Percentiles rank a stretch among this genome's conserved stretches.
Evolutionary conservation across 2,329 filamentous ascomycete species (phyloP).

Genomic region (Nigrospora sphaerica): DNA sequence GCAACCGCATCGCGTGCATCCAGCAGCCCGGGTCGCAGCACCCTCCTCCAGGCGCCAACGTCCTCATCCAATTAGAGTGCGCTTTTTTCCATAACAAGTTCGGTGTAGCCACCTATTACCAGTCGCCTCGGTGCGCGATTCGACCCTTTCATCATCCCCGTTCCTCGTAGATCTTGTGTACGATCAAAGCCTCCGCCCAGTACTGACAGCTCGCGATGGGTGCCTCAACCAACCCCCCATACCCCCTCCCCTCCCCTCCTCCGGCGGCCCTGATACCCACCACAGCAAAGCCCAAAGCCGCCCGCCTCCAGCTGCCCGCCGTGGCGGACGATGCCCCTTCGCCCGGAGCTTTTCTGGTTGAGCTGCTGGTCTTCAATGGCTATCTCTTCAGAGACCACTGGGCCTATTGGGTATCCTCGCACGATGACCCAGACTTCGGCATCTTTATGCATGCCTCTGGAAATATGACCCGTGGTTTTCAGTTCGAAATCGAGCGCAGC

Average conservation of each 20-base stretch:
- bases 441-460: conserved; percentile 22
- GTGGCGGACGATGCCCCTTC: conserved; percentile 7
- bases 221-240: no score
- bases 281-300: background rate
- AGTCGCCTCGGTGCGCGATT: no score
- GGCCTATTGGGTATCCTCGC: conserved; percentile 22
- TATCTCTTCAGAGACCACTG: conserved; percentile 27
- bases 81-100: no score
- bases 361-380: conserved; percentile 23
- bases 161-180: no score
- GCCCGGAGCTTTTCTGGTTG: conserved; percentile 14
- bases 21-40: no score
- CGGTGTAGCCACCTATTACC: no score
- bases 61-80: no score
- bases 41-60: no score
- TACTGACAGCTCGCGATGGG: no score
- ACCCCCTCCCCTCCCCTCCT: background rate
- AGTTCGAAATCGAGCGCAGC: conserved; percentile 20
- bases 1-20: no score
- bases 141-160: no score
- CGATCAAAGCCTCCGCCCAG: no score
- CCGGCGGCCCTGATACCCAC: background rate
- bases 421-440: conserved; percentile 10
- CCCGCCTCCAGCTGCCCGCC: background rate
- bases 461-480: conserved; percentile 22